phyloP scores from a whole-genome alignment of 2,329 filamentous ascomycete species.

The Colletotrichum abscissum region DNA sequence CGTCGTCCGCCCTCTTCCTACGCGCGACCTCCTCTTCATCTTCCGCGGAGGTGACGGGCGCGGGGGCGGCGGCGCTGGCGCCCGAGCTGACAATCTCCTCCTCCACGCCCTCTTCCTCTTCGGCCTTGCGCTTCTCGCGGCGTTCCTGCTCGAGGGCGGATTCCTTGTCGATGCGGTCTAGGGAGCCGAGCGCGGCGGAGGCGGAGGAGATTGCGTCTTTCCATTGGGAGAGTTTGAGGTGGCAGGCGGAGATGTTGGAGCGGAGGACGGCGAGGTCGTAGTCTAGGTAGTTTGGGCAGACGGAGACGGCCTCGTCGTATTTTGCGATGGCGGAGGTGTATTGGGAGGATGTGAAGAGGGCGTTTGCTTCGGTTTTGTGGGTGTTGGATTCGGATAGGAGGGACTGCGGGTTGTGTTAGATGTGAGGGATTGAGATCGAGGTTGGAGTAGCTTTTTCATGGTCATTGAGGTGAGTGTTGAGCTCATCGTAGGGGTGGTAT shows the following conservation, averaged over 20 bases:
- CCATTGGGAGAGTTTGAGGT: slow-evolving; percentile 88
- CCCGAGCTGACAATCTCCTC: slow-evolving; percentile 71
- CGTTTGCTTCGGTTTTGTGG: slow-evolving; percentile 82
- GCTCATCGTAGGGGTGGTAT: background rate
- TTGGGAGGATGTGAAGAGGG: slow-evolving; percentile 77
- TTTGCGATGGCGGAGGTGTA: slow-evolving; percentile 83
- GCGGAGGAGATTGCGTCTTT: slow-evolving; percentile 83
- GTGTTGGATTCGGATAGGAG: slow-evolving; percentile 78
- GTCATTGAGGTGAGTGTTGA: background rate
- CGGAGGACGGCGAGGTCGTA: slow-evolving; percentile 89
- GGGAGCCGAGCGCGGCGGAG: slow-evolving; percentile 75
- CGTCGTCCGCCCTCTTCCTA: slow-evolving; percentile 65
- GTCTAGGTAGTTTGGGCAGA: slow-evolving; percentile 86
- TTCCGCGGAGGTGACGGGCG: slow-evolving; percentile 38
- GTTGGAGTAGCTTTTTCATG: background rate
- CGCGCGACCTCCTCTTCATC: slow-evolving; percentile 42
- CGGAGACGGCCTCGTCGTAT: slow-evolving; percentile 83
- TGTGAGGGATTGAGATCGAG: too few species aligned
- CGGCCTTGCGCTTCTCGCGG: slow-evolving; percentile 58
- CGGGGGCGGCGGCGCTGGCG: slow-evolving; percentile 61
- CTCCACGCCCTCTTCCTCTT: slow-evolving; percentile 54
- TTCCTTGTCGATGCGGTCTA: slow-evolving; percentile 69
- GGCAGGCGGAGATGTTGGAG: slow-evolving; percentile 90
- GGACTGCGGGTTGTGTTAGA: slow-evolving; percentile 53
- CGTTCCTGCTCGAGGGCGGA: slow-evolving; percentile 40